These are phyloP conservation scores for Pycnococcus provasolii DNA, from an alignment of 139 green algal genomes.

Conservation along the genomic window DNA sequence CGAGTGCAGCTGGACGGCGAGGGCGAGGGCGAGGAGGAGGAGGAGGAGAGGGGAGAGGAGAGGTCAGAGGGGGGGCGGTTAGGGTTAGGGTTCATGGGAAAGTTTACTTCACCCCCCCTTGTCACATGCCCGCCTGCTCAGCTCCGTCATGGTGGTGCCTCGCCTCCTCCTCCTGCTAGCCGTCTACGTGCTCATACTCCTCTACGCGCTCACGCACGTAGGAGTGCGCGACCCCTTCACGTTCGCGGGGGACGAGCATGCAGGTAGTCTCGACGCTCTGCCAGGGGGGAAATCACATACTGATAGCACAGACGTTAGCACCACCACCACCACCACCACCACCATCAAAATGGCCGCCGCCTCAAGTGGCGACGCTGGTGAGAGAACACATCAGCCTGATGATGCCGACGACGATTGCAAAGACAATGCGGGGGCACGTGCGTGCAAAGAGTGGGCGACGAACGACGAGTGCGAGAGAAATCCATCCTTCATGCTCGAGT, in stretches of 20 bases:
- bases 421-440: no score
- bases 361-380: neutral
- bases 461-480: constrained; percentile 38
- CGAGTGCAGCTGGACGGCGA: no score
- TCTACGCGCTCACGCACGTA: neutral
- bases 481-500: constrained; percentile 30
- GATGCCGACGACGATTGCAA: no score
- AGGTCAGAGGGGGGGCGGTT: no score
- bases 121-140: neutral
- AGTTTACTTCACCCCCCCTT: no score
- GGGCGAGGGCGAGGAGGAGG: no score
- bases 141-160: neutral
- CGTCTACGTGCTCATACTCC: neutral
- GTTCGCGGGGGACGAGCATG: no score
- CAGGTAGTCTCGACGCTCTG: neutral
- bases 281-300: neutral
- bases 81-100: no score
- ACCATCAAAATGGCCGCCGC: neutral
- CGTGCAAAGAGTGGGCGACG: constrained; percentile 31
- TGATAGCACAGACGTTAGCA: neutral
- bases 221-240: neutral
- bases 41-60: no score
- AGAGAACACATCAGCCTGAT: no score
- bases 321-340: neutral
- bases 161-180: neutral